Evolutionary conservation across 2,329 filamentous ascomycete species (phyloP).

Genomic region (Gaeumannomyces tritici): DNA sequence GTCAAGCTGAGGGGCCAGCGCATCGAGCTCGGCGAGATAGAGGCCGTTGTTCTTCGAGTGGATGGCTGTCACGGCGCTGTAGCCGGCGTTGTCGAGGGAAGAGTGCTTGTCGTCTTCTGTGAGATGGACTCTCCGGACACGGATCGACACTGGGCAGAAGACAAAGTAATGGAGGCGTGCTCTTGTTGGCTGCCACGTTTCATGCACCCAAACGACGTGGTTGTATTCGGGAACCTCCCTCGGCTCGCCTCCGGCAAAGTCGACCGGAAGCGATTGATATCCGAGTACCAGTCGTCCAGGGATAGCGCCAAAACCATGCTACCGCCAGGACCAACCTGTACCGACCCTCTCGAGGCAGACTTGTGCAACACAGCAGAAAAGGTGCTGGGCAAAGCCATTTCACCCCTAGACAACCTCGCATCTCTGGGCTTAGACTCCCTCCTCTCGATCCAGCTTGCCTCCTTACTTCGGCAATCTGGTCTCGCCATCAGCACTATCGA

Average conservation of each 20-base stretch:
- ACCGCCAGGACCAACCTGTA: not conserved
- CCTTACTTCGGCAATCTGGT: conserved; percentile 48
- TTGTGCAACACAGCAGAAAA: conserved; percentile 21
- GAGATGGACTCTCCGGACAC: conserved; percentile 31
- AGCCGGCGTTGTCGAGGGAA: conserved; percentile 55
- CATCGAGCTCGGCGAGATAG: conserved; percentile 70
- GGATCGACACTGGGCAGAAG: not conserved
- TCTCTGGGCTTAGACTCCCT: conserved; percentile 30
- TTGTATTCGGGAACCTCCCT: conserved; percentile 56
- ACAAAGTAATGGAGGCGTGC: conserved; percentile 48
- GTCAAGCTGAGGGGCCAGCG: conserved; percentile 81
- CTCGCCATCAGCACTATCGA: conserved; percentile 47
- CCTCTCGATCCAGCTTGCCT: conserved; percentile 43
- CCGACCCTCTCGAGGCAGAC: conserved; percentile 21
- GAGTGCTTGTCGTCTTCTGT: conserved; percentile 64
- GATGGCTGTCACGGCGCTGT: conserved; percentile 54
- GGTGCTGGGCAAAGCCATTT: conserved; percentile 16
- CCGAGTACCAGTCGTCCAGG: conserved; percentile 33
- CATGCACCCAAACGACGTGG: conserved; percentile 72
- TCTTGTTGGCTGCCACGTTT: conserved; percentile 67
- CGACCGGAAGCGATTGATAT: conserved; percentile 56
- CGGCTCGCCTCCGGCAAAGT: conserved; percentile 77
- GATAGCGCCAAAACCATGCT: not conserved
- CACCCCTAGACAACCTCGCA: conserved; percentile 18
- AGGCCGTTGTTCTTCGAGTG: conserved; percentile 56